Evolutionary conservation across 306 rosid genomes (phyloP).

Genomic region (Cucumis cinereus): DNA sequence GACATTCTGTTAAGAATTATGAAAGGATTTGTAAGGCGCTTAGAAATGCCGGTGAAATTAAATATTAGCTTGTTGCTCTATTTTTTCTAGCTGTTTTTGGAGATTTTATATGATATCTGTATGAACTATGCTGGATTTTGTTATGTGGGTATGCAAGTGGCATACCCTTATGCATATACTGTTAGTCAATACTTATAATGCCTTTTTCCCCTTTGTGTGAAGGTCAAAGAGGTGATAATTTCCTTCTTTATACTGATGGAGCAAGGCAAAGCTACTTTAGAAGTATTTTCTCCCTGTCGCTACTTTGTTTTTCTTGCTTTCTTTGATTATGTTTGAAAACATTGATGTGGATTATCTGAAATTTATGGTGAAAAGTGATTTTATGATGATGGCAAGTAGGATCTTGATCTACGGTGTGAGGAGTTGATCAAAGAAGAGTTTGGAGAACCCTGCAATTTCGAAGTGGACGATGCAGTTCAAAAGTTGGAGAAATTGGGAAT

Average conservation of each 20-base stretch:
- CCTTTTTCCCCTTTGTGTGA: slow-evolving; percentile 14
- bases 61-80: background rate
- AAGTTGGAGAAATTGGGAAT: slow-evolving; percentile 85
- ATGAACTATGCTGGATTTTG: background rate
- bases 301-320: background rate
- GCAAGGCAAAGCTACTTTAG: slow-evolving; percentile 79
- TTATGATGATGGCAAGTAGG: slow-evolving; percentile 38
- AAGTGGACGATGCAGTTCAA: slow-evolving; percentile 83
- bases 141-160: background rate
- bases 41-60: background rate
- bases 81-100: background rate
- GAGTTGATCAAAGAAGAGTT: slow-evolving; percentile 83
- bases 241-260: slow-evolving; percentile 87
- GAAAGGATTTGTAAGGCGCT: background rate
- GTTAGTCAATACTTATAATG: background rate
- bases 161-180: background rate
- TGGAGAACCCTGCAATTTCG: slow-evolving; percentile 57
- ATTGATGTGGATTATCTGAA: background rate
- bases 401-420: slow-evolving; percentile 80
- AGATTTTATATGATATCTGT: background rate
- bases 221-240: slow-evolving; percentile 92
- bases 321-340: background rate
- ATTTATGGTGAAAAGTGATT: background rate
- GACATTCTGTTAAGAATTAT: background rate
- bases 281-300: slow-evolving; percentile 20